Percentiles rank a stretch among this genome's conserved stretches.
Conservation (phyloP, 352 stramenopile species). For the Globisporangium heterothallicum region DNA sequence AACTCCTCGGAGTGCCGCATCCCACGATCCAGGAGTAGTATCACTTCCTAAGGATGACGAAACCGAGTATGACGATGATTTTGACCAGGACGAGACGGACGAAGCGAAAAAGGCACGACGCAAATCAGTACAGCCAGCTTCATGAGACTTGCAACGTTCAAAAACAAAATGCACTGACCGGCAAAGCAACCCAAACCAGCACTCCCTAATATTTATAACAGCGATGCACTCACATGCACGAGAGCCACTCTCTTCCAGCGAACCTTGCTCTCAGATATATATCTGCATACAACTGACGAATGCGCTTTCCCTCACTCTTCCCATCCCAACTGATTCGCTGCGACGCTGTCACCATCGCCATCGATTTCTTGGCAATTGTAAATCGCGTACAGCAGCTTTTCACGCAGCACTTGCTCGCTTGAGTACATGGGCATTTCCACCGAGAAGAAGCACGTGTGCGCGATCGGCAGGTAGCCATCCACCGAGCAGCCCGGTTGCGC, state of each 20-base stretch:
- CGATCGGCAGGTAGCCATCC: conserved; percentile 92
- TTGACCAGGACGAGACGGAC: conserved; percentile 19
- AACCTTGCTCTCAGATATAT: background rate
- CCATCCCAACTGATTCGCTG: conserved; percentile 75
- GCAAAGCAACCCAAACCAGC: background rate
- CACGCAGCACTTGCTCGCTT: conserved; percentile 55
- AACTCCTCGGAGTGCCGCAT: too few relatives aligned
- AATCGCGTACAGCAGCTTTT: conserved; percentile 89
- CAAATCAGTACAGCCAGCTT: conserved; percentile 7
- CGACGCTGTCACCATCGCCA: conserved; percentile 75
- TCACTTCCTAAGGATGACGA: conserved; percentile 17
- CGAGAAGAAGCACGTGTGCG: conserved; percentile 99
- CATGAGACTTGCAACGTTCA: background rate
- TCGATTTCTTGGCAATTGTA: conserved; percentile 94
- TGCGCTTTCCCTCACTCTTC: conserved; percentile 39
- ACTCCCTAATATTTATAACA: conserved; percentile 4
- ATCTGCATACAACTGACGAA: background rate
- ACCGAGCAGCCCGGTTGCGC: conserved; percentile 25
- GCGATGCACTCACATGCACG: background rate
- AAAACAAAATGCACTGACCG: background rate
- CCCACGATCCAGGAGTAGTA: background rate
- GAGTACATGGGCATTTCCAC: conserved; percentile 95
- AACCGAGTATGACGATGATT: conserved; percentile 47
- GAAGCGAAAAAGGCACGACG: conserved; percentile 7
- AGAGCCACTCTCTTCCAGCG: too few relatives aligned